Evolutionary conservation across 768 basidiomycete species (phyloP), one percentile per base, ranked within the genome.

Genomic region (Mycena capillaripes): DNA sequence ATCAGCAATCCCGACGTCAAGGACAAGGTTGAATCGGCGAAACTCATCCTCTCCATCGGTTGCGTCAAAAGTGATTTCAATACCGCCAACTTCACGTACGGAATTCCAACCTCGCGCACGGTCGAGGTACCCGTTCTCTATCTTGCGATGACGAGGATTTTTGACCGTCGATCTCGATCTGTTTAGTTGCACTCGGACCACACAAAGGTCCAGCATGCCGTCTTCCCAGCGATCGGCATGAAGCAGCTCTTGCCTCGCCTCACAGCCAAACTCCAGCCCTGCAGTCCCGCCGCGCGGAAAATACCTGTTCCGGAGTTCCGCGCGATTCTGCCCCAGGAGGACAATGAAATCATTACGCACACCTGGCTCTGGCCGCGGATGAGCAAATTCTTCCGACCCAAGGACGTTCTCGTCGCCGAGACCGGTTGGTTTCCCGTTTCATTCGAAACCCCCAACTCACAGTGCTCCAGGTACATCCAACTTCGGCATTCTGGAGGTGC

Each of bases 401-500:
- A 88, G 36, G 95, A 95, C 81, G 89, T 97, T 40, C 89, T 97
- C 71, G 82, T 97, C 44, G 90, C 94, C 3, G 97, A 98, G 82
- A 98, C 97, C 9, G 97, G 95, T 85, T 66, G 29, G 78, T 57
- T 29, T 60, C 42, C 16, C 3, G 5, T 23, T 14, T 12, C 44
- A 16, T n/a, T n/a, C n/a, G n/a, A n/a, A 1, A 14, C 17, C 11
- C 44, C 1, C 23, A 32, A 30, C 29, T 69, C 23, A 21, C 30
- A 21, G 38, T 19, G n/a, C 14, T 38, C 27, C 59, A 89, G 90
- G 92, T 2, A 96, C 95, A 0, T 90, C 94, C 17, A 92, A 86
- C 71, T 98, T 97, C 78, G 97, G 97, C 53, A 88, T 97, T 50
- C 80, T 96, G 48, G 95, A 95, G 69, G 88, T 95, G 32, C 90